phyloP scores from a whole-genome alignment of 768 basidiomycete species.

The Amyloporia xantha region DNA sequence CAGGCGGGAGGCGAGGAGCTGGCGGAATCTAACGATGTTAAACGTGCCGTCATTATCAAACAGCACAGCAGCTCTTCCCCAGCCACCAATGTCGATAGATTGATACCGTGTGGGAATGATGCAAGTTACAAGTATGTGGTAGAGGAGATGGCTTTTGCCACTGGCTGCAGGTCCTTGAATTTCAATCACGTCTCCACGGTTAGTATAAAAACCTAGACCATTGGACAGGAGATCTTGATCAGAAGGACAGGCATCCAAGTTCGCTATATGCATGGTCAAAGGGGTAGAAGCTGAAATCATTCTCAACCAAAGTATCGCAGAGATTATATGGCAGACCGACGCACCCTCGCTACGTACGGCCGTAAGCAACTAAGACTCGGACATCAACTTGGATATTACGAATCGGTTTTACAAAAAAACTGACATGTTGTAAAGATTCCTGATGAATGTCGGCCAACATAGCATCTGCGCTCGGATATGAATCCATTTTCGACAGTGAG shows the following conservation, averaged over 20 bases:
- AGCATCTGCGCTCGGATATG: slow-evolving; percentile 3
- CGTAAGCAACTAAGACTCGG: slow-evolving; percentile 43
- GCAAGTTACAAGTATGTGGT: slow-evolving; percentile 53
- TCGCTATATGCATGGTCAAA: slow-evolving; percentile 26
- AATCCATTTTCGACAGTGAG: background rate
- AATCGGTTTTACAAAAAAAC: slow-evolving; percentile 2
- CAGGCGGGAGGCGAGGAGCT: slow-evolving; percentile 45
- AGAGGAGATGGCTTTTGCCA: slow-evolving; percentile 77
- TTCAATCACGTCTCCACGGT: slow-evolving; percentile 62
- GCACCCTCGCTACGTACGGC: slow-evolving; percentile 34
- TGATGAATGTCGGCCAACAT: slow-evolving; percentile 10
- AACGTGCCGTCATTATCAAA: slow-evolving; percentile 70
- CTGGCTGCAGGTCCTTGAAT: slow-evolving; percentile 69
- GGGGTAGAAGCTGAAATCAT: slow-evolving; percentile 21
- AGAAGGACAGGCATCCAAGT: slow-evolving; percentile 25
- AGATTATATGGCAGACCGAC: background rate
- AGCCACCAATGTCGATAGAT: slow-evolving; percentile 41
- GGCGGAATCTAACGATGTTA: slow-evolving; percentile 45
- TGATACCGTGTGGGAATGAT: slow-evolving; percentile 40
- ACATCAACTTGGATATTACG: too few species aligned
- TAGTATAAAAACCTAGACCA: slow-evolving; percentile 26
- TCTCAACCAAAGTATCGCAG: too few species aligned
- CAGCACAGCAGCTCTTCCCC: slow-evolving; percentile 58
- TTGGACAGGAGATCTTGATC: slow-evolving; percentile 6
- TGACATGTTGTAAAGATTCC: slow-evolving; percentile 14